These are phyloP conservation scores for Syzygium syzygioides DNA, from an alignment of 441 rosid genomes.

Conservation along the genomic window DNA sequence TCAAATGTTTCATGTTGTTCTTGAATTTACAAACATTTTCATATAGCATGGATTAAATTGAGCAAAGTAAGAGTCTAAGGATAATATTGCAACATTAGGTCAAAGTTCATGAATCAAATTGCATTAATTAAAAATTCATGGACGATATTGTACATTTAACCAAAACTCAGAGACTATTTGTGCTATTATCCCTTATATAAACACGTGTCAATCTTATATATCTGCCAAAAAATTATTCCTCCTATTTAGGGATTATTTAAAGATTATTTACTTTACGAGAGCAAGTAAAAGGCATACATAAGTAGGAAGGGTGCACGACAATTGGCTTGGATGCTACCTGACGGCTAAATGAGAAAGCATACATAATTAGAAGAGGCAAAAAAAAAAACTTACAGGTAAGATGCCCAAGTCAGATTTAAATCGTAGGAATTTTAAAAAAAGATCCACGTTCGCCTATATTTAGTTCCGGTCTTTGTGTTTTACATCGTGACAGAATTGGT, in stretches of 20 bases:
- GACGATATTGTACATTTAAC: rapidly evolving
- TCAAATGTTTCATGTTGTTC: too few relatives aligned
- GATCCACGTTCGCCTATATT: neutral
- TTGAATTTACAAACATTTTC: too few relatives aligned
- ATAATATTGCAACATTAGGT: rapidly evolving
- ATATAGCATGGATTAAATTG: rapidly evolving
- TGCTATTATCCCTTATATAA: neutral
- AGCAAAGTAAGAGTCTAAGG: rapidly evolving
- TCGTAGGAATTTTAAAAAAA: neutral
- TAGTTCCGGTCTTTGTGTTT: neutral
- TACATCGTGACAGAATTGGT: rapidly evolving
- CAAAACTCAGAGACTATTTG: rapidly evolving
- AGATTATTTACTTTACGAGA: rapidly evolving
- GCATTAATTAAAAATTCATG: rapidly evolving
- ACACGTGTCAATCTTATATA: neutral
- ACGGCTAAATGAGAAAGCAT: rapidly evolving
- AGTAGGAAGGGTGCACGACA: rapidly evolving
- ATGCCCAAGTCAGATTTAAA: neutral
- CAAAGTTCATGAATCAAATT: rapidly evolving
- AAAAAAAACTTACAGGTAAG: too few relatives aligned
- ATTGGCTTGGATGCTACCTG: neutral
- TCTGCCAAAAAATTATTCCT: neutral
- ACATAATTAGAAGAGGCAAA: neutral
- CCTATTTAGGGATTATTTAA: neutral
- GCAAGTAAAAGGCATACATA: rapidly evolving